phyloP scores from a whole-genome alignment of 1,139 yeast species.

The Candida pseudoviswanathii region DNA sequence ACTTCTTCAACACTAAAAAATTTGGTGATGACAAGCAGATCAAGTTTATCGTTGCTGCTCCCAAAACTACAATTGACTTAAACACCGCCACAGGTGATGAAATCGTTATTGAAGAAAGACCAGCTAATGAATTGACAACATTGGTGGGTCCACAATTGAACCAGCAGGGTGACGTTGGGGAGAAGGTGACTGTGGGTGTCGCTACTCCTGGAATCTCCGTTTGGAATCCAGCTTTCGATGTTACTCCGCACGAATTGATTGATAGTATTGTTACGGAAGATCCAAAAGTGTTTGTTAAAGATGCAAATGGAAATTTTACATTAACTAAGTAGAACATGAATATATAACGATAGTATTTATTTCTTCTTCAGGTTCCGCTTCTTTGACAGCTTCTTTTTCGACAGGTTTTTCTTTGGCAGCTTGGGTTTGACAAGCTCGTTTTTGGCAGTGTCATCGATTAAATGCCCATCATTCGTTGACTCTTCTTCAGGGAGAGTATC shows the following conservation, averaged over 20 bases:
- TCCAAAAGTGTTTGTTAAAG: constrained; percentile 53
- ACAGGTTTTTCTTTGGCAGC: constrained; percentile 9
- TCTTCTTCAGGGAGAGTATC: too few species aligned
- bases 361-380: neutral
- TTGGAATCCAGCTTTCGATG: constrained; percentile 97
- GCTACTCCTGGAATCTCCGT: constrained; percentile 86
- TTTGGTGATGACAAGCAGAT: constrained; percentile 37
- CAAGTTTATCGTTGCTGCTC: constrained; percentile 92
- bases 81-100: constrained; percentile 66
- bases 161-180: constrained; percentile 35
- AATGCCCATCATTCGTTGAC: too few species aligned
- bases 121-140: constrained; percentile 73
- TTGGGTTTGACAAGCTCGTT: neutral
- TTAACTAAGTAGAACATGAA: constrained; percentile 21
- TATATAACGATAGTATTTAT: constrained; percentile 30
- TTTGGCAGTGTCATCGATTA: too few species aligned
- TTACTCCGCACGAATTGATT: constrained; percentile 79
- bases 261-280: constrained; percentile 88
- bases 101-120: constrained; percentile 87
- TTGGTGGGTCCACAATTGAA: constrained; percentile 63
- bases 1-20: constrained; percentile 41
- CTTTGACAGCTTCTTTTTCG: constrained; percentile 1
- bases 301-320: constrained; percentile 46
- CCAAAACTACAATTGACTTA: constrained; percentile 84
- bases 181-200: constrained; percentile 62